Conservation (phyloP, 75 land plant species). For the Sequoiadendron giganteum region DNA sequence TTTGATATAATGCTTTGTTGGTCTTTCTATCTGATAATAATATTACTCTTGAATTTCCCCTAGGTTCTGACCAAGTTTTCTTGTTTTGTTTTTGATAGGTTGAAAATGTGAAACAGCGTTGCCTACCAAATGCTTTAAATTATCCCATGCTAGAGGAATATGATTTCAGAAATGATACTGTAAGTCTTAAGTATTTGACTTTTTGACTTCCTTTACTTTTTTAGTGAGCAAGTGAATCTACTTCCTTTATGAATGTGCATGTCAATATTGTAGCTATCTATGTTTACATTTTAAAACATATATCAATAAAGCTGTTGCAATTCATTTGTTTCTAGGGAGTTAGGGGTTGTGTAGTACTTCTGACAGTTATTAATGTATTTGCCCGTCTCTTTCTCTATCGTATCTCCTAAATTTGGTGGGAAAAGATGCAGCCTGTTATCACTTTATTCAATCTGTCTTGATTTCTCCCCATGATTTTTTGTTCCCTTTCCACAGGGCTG, state of each 20-base stretch:
- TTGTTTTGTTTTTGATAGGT: conserved; percentile 46
- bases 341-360: neutral
- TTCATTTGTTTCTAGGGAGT: neutral
- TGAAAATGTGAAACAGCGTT: conserved; percentile 96
- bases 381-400: neutral
- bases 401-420: neutral
- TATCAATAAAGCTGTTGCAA: neutral
- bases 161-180: conserved; percentile 96
- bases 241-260: neutral
- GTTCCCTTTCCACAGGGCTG: neutral
- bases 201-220: neutral
- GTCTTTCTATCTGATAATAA: neutral
- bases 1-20: conserved; percentile 1
- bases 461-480: neutral
- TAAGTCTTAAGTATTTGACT: conserved; percentile 28
- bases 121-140: conserved; percentile 91
- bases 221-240: neutral
- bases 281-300: neutral
- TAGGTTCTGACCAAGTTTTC: neutral
- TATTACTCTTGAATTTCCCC: neutral
- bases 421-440: neutral
- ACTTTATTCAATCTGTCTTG: neutral
- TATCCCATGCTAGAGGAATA: conserved; percentile 98
- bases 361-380: neutral
- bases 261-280: neutral